phyloP scores from a whole-genome alignment of 495 filamentous ascomycete genomes.

The Parmelia sp. region DNA sequence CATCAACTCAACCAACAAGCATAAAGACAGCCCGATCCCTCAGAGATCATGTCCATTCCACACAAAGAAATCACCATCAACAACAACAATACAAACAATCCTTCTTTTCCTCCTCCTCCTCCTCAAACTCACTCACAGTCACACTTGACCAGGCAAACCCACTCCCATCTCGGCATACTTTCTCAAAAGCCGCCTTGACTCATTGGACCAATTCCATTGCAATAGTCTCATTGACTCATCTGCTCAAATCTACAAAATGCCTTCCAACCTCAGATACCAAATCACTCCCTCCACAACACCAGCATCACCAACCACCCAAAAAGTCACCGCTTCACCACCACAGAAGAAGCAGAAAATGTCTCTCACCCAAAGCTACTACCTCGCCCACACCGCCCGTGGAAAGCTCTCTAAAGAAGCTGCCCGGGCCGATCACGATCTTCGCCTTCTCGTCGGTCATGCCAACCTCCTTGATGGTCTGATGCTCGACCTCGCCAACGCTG shows the following conservation, averaged over 20 bases:
- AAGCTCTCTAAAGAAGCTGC: slow-evolving; percentile 92
- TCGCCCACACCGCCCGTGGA: slow-evolving; percentile 88
- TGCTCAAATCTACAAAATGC: slow-evolving; percentile 22
- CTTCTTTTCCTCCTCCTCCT: neutral
- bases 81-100: neutral
- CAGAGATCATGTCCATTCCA: neutral
- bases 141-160: neutral
- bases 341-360: slow-evolving; percentile 78
- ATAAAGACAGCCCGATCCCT: slow-evolving; percentile 3
- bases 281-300: slow-evolving; percentile 14
- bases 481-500: slow-evolving; percentile 90
- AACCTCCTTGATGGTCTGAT: slow-evolving; percentile 96
- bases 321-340: slow-evolving; percentile 28
- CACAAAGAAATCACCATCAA: slow-evolving; percentile 1
- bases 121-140: neutral
- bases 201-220: slow-evolving; percentile 12
- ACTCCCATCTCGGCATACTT: slow-evolving; percentile 1
- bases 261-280: slow-evolving; percentile 25
- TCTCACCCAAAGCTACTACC: slow-evolving; percentile 94
- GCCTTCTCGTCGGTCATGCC: slow-evolving; percentile 91
- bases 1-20: neutral
- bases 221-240: neutral
- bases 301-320: slow-evolving; percentile 15
- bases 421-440: slow-evolving; percentile 85
- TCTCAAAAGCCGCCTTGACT: slow-evolving; percentile 15